phyloP scores from a whole-genome alignment of 176 grass and related monocot genomes.

The Lolium rigidum region DNA sequence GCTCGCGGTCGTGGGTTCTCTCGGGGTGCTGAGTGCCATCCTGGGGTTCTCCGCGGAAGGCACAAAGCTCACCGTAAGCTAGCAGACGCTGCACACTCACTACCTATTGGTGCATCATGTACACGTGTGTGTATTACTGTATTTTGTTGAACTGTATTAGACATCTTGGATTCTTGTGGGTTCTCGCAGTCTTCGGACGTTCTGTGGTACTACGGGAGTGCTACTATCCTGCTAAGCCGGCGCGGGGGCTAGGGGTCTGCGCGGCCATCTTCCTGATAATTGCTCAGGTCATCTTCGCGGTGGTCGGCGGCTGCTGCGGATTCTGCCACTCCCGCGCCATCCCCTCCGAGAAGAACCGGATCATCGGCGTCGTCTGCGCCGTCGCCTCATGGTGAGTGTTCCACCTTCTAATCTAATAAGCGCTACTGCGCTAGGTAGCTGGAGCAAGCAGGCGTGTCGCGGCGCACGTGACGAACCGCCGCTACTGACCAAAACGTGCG shows the following conservation, averaged over 20 bases:
- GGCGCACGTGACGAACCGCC: too few species aligned
- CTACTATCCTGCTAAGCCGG: slow-evolving; percentile 31
- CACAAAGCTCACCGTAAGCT: slow-evolving; percentile 39
- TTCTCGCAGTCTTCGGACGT: slow-evolving; percentile 21
- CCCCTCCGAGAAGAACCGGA: slow-evolving; percentile 11
- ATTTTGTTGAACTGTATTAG: not conserved
- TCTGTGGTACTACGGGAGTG: not conserved
- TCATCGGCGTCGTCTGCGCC: slow-evolving; percentile 20
- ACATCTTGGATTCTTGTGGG: too few species aligned
- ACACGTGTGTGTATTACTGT: not conserved
- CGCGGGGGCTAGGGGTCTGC: slow-evolving; percentile 33
- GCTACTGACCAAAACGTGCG: not conserved
- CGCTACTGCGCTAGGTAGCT: too few species aligned
- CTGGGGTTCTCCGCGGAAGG: slow-evolving; percentile 41
- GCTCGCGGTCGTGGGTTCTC: not conserved
- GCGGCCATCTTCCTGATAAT: slow-evolving; percentile 41
- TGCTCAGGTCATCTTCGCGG: slow-evolving; percentile 30
- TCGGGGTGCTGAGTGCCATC: slow-evolving; percentile 48
- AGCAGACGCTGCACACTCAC: too few species aligned
- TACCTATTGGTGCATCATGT: too few species aligned
- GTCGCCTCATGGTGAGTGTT: slow-evolving; percentile 36
- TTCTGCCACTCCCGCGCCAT: slow-evolving; percentile 45
- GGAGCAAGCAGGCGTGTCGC: too few species aligned
- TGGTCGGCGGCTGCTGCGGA: slow-evolving; percentile 42
- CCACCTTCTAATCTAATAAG: too few species aligned